phyloP scores from a whole-genome alignment of 2,329 filamentous ascomycete genomes.

The Colletotrichum falcatum region DNA sequence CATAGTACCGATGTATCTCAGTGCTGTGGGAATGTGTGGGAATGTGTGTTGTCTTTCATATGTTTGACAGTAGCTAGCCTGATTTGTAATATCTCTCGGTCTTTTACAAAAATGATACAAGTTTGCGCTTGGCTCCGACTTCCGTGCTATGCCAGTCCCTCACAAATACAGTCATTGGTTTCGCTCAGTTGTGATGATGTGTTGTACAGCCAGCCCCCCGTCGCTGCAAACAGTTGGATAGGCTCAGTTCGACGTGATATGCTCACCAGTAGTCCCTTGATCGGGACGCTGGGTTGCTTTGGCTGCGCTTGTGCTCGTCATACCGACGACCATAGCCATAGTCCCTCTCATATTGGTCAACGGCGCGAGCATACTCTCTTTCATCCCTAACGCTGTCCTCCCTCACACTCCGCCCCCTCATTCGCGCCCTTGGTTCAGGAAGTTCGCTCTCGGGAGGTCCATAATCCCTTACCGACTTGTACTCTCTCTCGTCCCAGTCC shows the following conservation, averaged over 20 bases:
- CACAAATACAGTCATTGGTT: background rate
- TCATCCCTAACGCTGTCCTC: slow-evolving; percentile 6
- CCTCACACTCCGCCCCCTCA: background rate
- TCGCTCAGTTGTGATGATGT: background rate
- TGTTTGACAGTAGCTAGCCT: too few species aligned
- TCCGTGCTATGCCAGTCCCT: background rate
- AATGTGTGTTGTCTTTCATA: background rate
- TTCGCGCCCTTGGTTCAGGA: slow-evolving; percentile 7
- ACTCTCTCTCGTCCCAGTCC: slow-evolving; percentile 30
- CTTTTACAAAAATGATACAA: background rate
- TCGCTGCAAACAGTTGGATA: too few species aligned
- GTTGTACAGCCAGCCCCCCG: too few species aligned
- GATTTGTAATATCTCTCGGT: background rate
- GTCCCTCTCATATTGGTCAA: slow-evolving; percentile 20
- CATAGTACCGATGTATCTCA: too few species aligned
- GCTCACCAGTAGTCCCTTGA: slow-evolving; percentile 24
- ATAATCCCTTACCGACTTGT: slow-evolving; percentile 27
- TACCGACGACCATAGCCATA: slow-evolving; percentile 28
- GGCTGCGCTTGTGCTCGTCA: slow-evolving; percentile 30
- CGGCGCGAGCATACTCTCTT: slow-evolving; percentile 9
- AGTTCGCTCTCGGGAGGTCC: slow-evolving; percentile 18
- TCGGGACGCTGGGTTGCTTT: slow-evolving; percentile 28
- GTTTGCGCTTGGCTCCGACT: background rate
- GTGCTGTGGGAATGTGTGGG: background rate
- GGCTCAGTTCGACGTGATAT: background rate